Evolutionary conservation across 164 flowering plant genomes (phyloP).

Genomic region (Pachysandra terminalis): DNA sequence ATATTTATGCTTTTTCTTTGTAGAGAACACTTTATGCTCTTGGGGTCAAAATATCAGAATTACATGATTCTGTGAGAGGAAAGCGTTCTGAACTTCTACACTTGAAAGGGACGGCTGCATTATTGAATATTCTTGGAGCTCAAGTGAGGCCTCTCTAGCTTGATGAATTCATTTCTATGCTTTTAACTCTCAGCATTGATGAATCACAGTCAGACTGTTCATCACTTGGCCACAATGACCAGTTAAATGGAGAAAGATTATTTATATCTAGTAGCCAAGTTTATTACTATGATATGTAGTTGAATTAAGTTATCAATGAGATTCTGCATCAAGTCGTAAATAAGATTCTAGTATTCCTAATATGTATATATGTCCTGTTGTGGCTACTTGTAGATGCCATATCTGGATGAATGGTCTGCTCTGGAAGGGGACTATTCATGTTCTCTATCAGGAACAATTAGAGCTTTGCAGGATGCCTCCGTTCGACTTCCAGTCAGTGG

Average conservation of each 20-base stretch:
- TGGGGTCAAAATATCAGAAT: slow-evolving; percentile 43
- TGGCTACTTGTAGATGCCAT: slow-evolving; percentile 45
- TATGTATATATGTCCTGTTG: neutral
- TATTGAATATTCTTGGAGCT: slow-evolving; percentile 46
- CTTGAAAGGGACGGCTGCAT: slow-evolving; percentile 31
- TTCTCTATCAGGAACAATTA: slow-evolving; percentile 49
- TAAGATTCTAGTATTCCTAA: neutral
- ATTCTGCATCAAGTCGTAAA: too few relatives aligned
- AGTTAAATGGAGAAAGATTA: neutral
- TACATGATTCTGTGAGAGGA: slow-evolving; percentile 44
- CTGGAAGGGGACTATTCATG: slow-evolving; percentile 53
- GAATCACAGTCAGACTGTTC: slow-evolving; percentile 2
- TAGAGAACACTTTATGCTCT: slow-evolving; percentile 50
- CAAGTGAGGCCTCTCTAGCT: slow-evolving; percentile 51
- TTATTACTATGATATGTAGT: too few relatives aligned
- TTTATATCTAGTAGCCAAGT: neutral
- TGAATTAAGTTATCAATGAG: too few relatives aligned
- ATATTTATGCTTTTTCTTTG: slow-evolving; percentile 1
- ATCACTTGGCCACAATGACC: neutral
- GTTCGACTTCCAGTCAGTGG: slow-evolving; percentile 53
- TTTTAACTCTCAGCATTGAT: neutral
- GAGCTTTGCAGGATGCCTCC: slow-evolving; percentile 60
- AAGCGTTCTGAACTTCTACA: slow-evolving; percentile 50
- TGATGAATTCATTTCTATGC: neutral
- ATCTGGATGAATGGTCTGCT: slow-evolving; percentile 63